Evolutionary conservation across 495 filamentous ascomycete genomes (phyloP), one percentile per base, ranked within the genome.

Genomic region (Tuber indicum): DNA sequence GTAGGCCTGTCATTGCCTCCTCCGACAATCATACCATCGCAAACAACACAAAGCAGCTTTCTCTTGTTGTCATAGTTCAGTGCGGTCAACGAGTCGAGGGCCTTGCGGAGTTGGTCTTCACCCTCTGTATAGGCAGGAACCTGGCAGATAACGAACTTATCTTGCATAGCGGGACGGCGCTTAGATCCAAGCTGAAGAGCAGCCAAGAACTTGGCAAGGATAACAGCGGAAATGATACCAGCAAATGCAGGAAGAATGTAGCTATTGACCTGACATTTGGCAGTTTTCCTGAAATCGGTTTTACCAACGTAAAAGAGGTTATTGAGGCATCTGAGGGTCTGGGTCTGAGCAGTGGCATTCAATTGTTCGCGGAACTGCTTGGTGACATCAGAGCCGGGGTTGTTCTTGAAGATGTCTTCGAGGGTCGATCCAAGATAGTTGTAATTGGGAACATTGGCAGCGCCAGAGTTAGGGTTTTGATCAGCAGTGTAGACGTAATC

Each of bases 141-240:
- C 84, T 97, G 92, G 86, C 96, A 98, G 78, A 99, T 98, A 76
- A 99, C 96, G 77, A 99, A 99, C 84, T 98, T 98, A 84, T 99
- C 96, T 85, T 98, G 96, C 42, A 93, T 91, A 26, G 91, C 87
- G 7, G 96, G 96, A 26, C 93, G 92, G 44, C 92, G 91, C 86
- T 97, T 98, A 71, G 93, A 92, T 26, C 96, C 95, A 77, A 99
- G 91, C 83, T 99, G 96, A 42, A 99, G 88, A 70, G 96, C 96
- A 75, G 96, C 92, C 81, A 99, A 84, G 87, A 99, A 99, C 86
- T 98, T 99, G 85, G 91, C 86, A 23, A 91, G 79, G 75, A 98
- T 92, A 74, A 97, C 93, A 19, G 88, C 74, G 82, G 92, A 93
- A 66, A 99, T 87, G 42, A 97, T 86, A 79, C 94, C 87, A 62